Evolutionary conservation across 208 protist species (phyloP).

Genomic region (Borovskyia barvae): DNA sequence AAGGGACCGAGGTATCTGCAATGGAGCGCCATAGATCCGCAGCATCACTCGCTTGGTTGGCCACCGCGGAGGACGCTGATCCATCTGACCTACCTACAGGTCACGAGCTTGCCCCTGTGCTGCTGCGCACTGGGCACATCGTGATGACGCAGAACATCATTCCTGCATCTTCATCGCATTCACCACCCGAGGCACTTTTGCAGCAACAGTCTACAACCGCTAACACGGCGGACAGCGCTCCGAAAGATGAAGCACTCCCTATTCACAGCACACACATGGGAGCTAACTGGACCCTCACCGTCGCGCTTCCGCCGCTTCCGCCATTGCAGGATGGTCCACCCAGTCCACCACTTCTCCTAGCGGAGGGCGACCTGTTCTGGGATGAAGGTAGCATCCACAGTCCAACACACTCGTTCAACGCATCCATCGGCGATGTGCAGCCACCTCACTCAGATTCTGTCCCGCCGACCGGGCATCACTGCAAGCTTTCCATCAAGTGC

Average conservation of each 20-base stretch:
- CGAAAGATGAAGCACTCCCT: background rate
- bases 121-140: slow-evolving; percentile 16
- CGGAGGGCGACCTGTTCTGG: slow-evolving; percentile 42
- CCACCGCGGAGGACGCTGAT: background rate
- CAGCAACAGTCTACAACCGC: background rate
- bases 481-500: slow-evolving; percentile 16
- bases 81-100: background rate
- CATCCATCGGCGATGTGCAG: background rate
- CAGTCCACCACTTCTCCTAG: slow-evolving; percentile 17
- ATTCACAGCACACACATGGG: slow-evolving; percentile 27
- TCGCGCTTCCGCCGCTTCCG: slow-evolving; percentile 19
- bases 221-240: background rate
- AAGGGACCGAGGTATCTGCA: too few relatives aligned
- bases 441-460: slow-evolving; percentile 5
- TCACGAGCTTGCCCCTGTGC: slow-evolving; percentile 7
- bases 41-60: slow-evolving; percentile 4
- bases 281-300: slow-evolving; percentile 26
- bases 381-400: slow-evolving; percentile 52
- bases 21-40: too few relatives aligned
- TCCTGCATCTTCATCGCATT: background rate
- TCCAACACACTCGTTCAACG: slow-evolving; percentile 15
- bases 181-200: background rate
- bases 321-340: background rate
- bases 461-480: slow-evolving; percentile 17
- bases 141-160: slow-evolving; percentile 25